phyloP scores from a whole-genome alignment of 305 asterid genomes.

The Fraxinus floribunda region DNA sequence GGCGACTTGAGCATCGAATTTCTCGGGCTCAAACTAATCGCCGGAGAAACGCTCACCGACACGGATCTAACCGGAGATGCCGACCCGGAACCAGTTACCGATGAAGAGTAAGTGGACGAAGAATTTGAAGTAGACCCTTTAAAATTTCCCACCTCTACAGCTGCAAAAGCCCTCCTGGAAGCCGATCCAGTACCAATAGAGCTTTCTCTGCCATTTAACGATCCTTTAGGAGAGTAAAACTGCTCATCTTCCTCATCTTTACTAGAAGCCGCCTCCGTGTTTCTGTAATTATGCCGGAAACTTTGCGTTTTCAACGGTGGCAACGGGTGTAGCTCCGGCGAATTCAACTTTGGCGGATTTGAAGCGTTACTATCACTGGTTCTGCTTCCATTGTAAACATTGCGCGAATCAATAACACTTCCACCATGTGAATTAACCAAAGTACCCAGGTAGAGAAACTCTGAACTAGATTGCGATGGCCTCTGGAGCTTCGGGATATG shows the following conservation, averaged over 20 bases:
- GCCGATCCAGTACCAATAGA: conserved; percentile 65
- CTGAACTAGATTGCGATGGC: conserved; percentile 82
- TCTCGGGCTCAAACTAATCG: conserved; percentile 55
- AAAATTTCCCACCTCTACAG: conserved; percentile 46
- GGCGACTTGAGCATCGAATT: conserved; percentile 61
- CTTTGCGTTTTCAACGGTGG: conserved; percentile 56
- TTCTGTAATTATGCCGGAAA: conserved; percentile 33
- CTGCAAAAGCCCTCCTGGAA: conserved; percentile 54
- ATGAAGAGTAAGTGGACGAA: conserved; percentile 45
- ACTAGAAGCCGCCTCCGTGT: conserved; percentile 38
- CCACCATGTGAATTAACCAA: conserved; percentile 65
- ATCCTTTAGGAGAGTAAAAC: conserved; percentile 83
- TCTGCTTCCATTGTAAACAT: conserved; percentile 33
- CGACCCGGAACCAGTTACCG: conserved; percentile 47
- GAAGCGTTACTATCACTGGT: conserved; percentile 26
- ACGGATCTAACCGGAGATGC: conserved; percentile 63
- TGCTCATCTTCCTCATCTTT: conserved; percentile 59
- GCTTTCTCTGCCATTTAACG: conserved; percentile 53
- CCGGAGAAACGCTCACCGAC: conserved; percentile 61
- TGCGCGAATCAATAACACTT: conserved; percentile 24
- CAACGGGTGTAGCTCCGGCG: conserved; percentile 93
- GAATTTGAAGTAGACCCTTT: conserved; percentile 50
- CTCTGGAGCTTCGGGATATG: conserved; percentile 64
- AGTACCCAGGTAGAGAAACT: conserved; percentile 86
- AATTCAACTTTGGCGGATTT: conserved; percentile 48